phyloP scores from a whole-genome alignment of 2,329 filamentous ascomycete genomes.

The Fusarium albosuccineum region DNA sequence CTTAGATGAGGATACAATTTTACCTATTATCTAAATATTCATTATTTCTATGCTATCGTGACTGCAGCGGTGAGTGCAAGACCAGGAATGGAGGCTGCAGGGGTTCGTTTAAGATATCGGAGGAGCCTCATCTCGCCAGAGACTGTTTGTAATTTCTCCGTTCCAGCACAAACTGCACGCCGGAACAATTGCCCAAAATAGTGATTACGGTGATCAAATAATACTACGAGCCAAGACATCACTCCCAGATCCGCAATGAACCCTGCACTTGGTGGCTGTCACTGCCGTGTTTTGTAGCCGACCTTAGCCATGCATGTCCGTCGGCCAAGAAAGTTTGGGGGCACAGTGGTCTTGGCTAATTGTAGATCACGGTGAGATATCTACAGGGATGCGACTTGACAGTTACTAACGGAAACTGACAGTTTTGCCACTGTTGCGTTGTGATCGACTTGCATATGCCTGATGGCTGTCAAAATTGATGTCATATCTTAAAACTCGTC shows the following conservation, averaged over 20 bases:
- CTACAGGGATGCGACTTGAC: not conserved
- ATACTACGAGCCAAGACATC: slow-evolving; percentile 5
- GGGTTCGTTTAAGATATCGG: not conserved
- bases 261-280: not conserved
- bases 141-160: not conserved
- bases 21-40: not conserved
- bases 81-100: not conserved
- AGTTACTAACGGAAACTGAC: not conserved
- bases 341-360: not conserved
- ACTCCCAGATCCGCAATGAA: slow-evolving; percentile 1
- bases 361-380: not conserved
- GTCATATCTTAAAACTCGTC: no score
- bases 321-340: slow-evolving; percentile 5
- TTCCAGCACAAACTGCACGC: not conserved
- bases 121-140: not conserved
- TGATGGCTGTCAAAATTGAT: no score
- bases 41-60: not conserved
- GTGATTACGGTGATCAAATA: slow-evolving; percentile 1
- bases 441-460: no score
- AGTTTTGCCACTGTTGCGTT: no score
- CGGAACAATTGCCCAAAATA: slow-evolving; percentile 1
- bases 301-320: not conserved
- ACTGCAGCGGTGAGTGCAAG: not conserved
- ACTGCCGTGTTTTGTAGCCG: slow-evolving; percentile 3
- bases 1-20: slow-evolving; percentile 7